A percentile compares a stretch with the other conserved stretches of the same genome.
Evolutionary conservation across 2,329 filamentous ascomycete species (phyloP).

Genomic region (Tolypocladium ophioglossoides): DNA sequence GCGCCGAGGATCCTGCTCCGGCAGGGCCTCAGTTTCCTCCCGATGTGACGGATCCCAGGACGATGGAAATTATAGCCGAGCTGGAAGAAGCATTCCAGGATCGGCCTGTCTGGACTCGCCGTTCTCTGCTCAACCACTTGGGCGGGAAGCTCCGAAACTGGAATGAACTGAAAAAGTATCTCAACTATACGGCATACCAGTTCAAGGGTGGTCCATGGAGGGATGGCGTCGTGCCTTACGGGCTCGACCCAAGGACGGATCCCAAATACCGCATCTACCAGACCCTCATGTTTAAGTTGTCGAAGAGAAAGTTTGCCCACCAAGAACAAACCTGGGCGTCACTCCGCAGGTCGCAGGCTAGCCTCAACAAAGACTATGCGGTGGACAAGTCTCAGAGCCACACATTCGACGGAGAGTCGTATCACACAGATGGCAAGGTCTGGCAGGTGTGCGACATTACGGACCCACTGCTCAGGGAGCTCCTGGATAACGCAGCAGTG

Average conservation of each 20-base stretch:
- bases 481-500: constrained; percentile 55
- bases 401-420: constrained; percentile 69
- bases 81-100: constrained; percentile 57
- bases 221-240: constrained; percentile 76
- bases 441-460: constrained; percentile 93
- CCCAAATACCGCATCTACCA: constrained; percentile 75
- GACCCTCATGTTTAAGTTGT: constrained; percentile 75
- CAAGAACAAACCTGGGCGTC: constrained; percentile 39
- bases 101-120: constrained; percentile 78
- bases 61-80: constrained; percentile 53
- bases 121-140: constrained; percentile 68
- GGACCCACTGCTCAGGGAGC: constrained; percentile 58
- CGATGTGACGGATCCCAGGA: constrained; percentile 45
- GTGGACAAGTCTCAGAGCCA: constrained; percentile 46
- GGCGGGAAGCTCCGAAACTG: constrained; percentile 37
- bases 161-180: constrained; percentile 58
- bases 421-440: constrained; percentile 72
- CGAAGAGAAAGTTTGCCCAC: constrained; percentile 36
- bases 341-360: constrained; percentile 28
- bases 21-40: constrained; percentile 50
- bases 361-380: constrained; percentile 26
- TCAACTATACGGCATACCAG: constrained; percentile 81
- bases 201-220: constrained; percentile 90
- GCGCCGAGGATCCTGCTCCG: constrained; percentile 51
- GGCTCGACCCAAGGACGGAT: constrained; percentile 72